Evolutionary conservation across 2,329 filamentous ascomycete genomes (phyloP).

Genomic region (Aspergillus eucalypticola): DNA sequence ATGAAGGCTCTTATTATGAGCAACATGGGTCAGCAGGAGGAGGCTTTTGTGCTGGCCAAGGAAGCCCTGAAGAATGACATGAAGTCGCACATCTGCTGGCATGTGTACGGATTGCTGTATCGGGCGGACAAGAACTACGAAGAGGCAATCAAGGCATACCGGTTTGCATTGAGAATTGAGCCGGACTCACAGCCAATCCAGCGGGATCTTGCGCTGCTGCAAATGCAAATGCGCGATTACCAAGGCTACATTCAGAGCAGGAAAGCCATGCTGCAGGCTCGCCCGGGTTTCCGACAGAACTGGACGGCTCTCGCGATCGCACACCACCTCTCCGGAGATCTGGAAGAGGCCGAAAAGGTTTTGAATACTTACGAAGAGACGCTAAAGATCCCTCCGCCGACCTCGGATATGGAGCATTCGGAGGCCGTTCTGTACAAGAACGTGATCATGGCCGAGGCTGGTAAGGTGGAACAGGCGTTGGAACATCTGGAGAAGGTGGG

Average conservation of each 20-base stretch:
- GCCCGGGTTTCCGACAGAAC: constrained; percentile 80
- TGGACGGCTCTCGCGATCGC: constrained; percentile 98
- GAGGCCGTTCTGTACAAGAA: constrained; percentile 97
- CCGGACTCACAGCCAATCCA: constrained; percentile 95
- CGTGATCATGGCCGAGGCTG: constrained; percentile 84
- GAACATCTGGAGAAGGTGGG: constrained; percentile 78
- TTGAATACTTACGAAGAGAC: constrained; percentile 92
- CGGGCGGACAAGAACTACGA: constrained; percentile 96
- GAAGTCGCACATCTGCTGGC: constrained; percentile 99
- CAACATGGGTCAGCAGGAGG: constrained; percentile 84
- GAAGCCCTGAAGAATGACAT: constrained; percentile 91
- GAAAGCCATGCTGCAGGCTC: constrained; percentile 80
- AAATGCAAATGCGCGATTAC: constrained; percentile 96
- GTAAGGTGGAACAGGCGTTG: constrained; percentile 77
- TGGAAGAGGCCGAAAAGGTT: constrained; percentile 84
- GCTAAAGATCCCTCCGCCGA: constrained; percentile 74
- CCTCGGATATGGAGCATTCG: constrained; percentile 84
- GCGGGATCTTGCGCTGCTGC: constrained; percentile 86
- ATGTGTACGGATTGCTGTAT: constrained; percentile 94
- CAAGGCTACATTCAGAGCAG: constrained; percentile 89
- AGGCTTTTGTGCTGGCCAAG: constrained; percentile 92
- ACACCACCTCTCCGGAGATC: constrained; percentile 84
- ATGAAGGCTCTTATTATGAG: constrained; percentile 99
- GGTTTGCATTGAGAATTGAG: constrained; percentile 88
- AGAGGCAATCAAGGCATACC: constrained; percentile 98